Evolutionary conservation across 345 rosid species (phyloP), one percentile per base, ranked within the genome.

Genomic region (Hibiscus mutabilis): DNA sequence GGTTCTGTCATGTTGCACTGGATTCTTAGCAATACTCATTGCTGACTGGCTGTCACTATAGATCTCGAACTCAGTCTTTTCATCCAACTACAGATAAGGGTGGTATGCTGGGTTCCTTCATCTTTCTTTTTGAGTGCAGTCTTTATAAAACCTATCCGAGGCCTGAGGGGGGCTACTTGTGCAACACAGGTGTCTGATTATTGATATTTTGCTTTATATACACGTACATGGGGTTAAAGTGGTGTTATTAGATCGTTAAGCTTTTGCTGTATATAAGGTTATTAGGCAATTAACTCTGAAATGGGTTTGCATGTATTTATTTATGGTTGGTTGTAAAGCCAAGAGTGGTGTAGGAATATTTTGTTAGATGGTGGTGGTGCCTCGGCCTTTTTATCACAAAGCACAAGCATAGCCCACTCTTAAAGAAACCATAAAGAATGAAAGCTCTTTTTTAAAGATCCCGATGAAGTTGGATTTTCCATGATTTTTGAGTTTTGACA

Each of bases 391-490:
- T 25, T 59, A 59, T 59, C 11, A 59, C 35, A 59, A 13, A 59
- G 37, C 63, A 57, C 24, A 25, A 22, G 71, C 68, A 67, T 78
- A 78, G 51, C 80, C 79, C 78, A 60, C 75, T 25, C 59, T 11
- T 27, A 55, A 82, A 79, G n/a, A n/a, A n/a, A n/a, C n/a, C n/a
- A n/a, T n/a, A n/a, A n/a, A n/a, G n/a, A n/a, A n/a, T n/a, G n/a
- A n/a, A n/a, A n/a, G n/a, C n/a, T n/a, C n/a, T n/a, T 25, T 25
- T 25, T 25, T 25, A 25, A 29, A 29, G 33, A 29, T 29, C 33
- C 33, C 33, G 33, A 25, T 25, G 29, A n/a, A n/a, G n/a, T n/a
- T n/a, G n/a, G n/a, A n/a, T n/a, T n/a, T n/a, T n/a, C n/a, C n/a
- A n/a, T n/a, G n/a, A n/a, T n/a, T n/a, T n/a, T n/a, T n/a, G n/a